Percentiles rank a stretch among this genome's conserved stretches.
Evolutionary conservation across 2,329 filamentous ascomycete species (phyloP).

Genomic region (Monilinia polystroma): DNA sequence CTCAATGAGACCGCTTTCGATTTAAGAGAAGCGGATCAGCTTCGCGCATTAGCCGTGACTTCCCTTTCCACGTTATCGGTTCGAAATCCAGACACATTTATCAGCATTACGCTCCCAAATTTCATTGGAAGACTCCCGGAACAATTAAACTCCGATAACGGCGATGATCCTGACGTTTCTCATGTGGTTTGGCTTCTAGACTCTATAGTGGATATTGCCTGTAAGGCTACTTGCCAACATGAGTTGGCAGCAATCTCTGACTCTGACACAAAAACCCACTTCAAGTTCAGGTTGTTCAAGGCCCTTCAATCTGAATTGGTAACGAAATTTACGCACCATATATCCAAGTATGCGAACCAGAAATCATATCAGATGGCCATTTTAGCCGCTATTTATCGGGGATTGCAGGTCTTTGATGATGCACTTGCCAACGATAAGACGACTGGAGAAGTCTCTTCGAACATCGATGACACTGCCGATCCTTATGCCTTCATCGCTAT

Average conservation of each 20-base stretch:
- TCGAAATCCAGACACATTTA: conserved; percentile 31
- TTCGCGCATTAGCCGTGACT: conserved; percentile 29
- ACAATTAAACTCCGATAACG: conserved; percentile 16
- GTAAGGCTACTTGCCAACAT: conserved; percentile 26
- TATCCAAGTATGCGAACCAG: conserved; percentile 28
- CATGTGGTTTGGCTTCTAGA: conserved; percentile 28
- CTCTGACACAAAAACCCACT: conserved; percentile 17
- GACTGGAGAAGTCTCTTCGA: background rate
- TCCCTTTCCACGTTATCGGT: conserved; percentile 34
- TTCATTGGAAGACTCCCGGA: conserved; percentile 35
- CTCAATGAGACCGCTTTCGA: conserved; percentile 31
- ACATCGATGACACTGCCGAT: conserved; percentile 9
- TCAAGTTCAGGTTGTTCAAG: conserved; percentile 33
- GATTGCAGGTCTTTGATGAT: conserved; percentile 33
- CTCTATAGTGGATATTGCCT: conserved; percentile 32
- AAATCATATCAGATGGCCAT: conserved; percentile 31
- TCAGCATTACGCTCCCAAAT: conserved; percentile 31
- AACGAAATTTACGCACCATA: conserved; percentile 23
- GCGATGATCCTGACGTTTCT: conserved; percentile 23
- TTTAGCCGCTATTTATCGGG: conserved; percentile 32
- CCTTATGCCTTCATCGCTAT: conserved; percentile 31
- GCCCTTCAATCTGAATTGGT: conserved; percentile 29
- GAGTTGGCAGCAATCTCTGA: conserved; percentile 17
- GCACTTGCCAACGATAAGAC: conserved; percentile 25
- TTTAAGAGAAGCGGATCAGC: conserved; percentile 22